phyloP scores from a whole-genome alignment of 1,284 basidiomycete genomes.

The Neolentinus lepideus region DNA sequence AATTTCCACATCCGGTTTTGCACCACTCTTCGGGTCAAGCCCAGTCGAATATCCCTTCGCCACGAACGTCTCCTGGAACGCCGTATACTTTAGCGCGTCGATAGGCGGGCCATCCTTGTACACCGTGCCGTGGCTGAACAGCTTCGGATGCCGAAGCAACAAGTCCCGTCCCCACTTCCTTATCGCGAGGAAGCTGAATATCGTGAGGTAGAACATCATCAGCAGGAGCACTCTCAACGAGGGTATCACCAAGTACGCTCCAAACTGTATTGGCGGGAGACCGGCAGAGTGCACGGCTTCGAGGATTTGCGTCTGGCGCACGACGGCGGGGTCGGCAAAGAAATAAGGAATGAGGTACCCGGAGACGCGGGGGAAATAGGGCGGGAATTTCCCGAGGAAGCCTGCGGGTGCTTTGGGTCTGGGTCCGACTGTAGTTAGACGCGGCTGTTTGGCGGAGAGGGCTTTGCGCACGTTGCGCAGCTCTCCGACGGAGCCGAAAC shows the following conservation, averaged over 20 bases:
- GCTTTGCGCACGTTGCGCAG: slow-evolving; percentile 1
- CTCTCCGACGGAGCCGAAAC: neutral
- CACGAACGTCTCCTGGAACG: neutral
- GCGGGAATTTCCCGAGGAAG: neutral
- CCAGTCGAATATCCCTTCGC: neutral
- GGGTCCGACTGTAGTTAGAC: neutral
- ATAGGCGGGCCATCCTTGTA: neutral
- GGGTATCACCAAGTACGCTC: neutral
- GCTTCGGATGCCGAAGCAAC: neutral
- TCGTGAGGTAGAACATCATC: neutral
- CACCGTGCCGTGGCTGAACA: neutral
- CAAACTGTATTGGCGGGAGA: neutral
- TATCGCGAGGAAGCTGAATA: neutral
- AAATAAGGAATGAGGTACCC: slow-evolving; percentile 1
- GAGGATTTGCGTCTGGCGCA: slow-evolving; percentile 1
- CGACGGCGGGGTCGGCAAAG: slow-evolving; percentile 1
- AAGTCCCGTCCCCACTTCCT: neutral
- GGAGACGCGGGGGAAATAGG: neutral
- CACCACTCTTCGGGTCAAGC: neutral
- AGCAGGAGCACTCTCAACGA: neutral
- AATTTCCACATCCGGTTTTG: neutral
- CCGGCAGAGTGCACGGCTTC: neutral
- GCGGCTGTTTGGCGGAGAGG: slow-evolving; percentile 1
- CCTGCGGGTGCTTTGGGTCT: neutral
- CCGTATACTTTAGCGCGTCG: neutral